Evolutionary conservation across 73 alveolate genomes (phyloP).

Genomic region (Tetrahymena borealis): DNA sequence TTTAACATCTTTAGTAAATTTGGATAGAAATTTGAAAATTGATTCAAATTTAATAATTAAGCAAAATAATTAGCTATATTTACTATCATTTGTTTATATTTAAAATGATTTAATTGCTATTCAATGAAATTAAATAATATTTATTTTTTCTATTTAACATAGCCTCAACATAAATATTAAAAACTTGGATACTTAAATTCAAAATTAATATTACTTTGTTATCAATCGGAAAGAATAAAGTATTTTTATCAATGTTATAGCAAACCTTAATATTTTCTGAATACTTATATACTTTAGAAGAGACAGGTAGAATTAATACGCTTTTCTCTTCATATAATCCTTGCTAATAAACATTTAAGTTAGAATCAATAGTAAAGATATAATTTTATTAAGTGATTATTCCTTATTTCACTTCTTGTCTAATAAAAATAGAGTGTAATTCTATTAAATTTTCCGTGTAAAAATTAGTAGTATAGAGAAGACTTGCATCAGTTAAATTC

Average conservation of each 20-base stretch:
- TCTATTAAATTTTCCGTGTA: background rate
- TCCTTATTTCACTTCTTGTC: background rate
- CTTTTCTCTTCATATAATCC: background rate
- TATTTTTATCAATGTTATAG: background rate
- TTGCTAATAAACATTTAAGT: background rate
- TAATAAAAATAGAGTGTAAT: background rate
- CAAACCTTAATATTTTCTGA: background rate
- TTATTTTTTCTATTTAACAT: too few species aligned
- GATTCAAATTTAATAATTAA: too few species aligned
- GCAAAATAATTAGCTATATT: too few species aligned
- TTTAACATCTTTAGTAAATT: too few species aligned
- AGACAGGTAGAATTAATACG: background rate
- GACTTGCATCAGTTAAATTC: background rate
- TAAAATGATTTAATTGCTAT: too few species aligned
- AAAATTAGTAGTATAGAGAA: background rate
- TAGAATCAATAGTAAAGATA: background rate
- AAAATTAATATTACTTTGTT: background rate
- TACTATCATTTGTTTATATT: too few species aligned
- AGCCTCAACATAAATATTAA: background rate
- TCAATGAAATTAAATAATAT: too few species aligned
- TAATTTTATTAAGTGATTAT: background rate
- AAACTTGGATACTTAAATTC: background rate
- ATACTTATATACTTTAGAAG: background rate
- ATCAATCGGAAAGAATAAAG: background rate
- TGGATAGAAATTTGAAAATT: too few species aligned